Evolutionary conservation across 2,329 filamentous ascomycete genomes (phyloP), one percentile per base, ranked within the genome.

Genomic region (Ceratocystis ficicola): DNA sequence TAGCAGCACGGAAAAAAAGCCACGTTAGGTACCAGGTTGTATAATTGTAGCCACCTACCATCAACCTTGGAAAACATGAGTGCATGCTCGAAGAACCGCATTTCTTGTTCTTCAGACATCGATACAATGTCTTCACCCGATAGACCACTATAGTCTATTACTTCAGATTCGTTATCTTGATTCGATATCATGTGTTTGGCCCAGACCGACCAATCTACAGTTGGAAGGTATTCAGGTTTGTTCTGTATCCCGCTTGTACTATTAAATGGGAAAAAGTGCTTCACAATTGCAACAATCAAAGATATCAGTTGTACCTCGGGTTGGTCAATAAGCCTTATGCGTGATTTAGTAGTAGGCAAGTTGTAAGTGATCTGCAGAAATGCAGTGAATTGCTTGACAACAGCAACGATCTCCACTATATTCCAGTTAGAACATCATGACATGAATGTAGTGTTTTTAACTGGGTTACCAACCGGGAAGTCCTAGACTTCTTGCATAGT

Each of bases 231-330:
- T 69, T 20, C 48, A 2, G 66, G 64, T 60, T 46, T 52, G 15
- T 44, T 32, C 15, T n/a, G 28, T 44, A 64, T 20, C 77, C 78
- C 44, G 72, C 74, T 6, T 80, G 81, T 69, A 78, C 71, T 25
- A 77, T 76, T 71, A 57, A 96, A 84, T 0, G 93, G 90, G 70
- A 90, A 91, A 22, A 88, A 78, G 1, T 96, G 74, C 71, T 96
- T 96, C 2, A 87, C 85, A 3, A 88, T 84, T 15, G 95, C 80
- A 1, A 96, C 77, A 2, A 96, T 74, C 2, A 90, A 77, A 3
- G 86, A 80, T 65, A 90, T 78, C 0, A 96, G 76, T 55, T 88
- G 82, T 5, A 89, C 78, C 71, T 97, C 94, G 0, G 94, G 90
- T 68, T 87, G 81, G 63, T 84, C 78, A 17, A 86, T 63, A 3